These are phyloP conservation scores for Daldinia sp. DNA, from an alignment of 2,329 filamentous ascomycete genomes.

Conservation along the genomic window DNA sequence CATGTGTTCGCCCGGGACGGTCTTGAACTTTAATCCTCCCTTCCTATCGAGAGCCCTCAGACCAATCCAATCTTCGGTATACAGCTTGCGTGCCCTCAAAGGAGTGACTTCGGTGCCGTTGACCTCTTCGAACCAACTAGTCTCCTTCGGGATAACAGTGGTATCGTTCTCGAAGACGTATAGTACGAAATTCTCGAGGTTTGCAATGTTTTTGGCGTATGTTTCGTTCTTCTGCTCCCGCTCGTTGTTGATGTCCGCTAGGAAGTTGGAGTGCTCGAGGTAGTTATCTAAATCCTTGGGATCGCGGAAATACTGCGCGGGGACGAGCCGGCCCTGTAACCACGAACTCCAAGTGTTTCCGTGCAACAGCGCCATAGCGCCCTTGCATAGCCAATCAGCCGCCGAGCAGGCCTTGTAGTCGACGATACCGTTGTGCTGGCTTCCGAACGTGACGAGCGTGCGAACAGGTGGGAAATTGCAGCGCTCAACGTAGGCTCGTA, in stretches of 20 bases:
- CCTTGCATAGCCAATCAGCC: constrained; percentile 83
- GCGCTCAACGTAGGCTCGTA: constrained; percentile 89
- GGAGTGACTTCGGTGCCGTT: constrained; percentile 76
- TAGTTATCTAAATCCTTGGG: constrained; percentile 76
- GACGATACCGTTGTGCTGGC: constrained; percentile 91
- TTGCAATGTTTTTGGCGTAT: constrained; percentile 78
- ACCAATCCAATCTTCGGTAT: constrained; percentile 94
- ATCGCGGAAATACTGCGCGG: constrained; percentile 94
- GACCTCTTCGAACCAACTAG: constrained; percentile 89
- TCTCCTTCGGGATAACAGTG: constrained; percentile 90
- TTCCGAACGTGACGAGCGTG: constrained; percentile 88
- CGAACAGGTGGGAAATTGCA: constrained; percentile 82
- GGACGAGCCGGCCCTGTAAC: constrained; percentile 84
- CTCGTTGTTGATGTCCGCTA: constrained; percentile 98
- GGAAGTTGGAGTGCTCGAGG: constrained; percentile 83
- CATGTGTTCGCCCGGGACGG: constrained; percentile 85
- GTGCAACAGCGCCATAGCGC: constrained; percentile 80
- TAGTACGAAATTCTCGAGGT: constrained; percentile 84
- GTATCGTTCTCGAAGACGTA: constrained; percentile 89
- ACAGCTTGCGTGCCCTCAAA: constrained; percentile 77
- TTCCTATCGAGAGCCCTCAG: constrained; percentile 82
- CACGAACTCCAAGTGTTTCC: constrained; percentile 83
- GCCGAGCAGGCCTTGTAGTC: constrained; percentile 80
- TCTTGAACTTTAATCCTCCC: constrained; percentile 81
- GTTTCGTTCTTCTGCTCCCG: constrained; percentile 75